A percentile compares a stretch with the other conserved stretches of the same genome.
Conservation (phyloP, 345 rosid species). For the Citrus cavaleriei region DNA sequence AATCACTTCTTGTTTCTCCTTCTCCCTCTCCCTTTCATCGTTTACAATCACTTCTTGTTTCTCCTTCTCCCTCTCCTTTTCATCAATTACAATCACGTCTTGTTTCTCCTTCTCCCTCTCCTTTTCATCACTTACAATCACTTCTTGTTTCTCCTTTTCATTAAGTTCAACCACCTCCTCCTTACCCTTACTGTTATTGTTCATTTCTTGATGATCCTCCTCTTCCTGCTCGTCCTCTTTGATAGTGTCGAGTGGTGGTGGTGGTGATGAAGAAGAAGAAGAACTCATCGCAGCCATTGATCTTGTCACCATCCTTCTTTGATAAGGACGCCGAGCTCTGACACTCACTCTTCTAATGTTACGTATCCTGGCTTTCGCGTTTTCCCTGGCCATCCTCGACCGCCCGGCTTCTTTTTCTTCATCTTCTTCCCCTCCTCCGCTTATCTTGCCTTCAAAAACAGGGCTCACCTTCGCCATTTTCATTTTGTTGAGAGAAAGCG, state of each 20-base stretch:
- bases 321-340: not conserved
- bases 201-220: not conserved
- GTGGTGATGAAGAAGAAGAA: no score
- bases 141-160: not conserved
- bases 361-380: constrained; percentile 14
- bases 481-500: not conserved
- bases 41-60: not conserved
- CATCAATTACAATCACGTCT: not conserved
- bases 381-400: constrained; percentile 10
- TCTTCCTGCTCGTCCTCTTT: not conserved
- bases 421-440: not conserved
- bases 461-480: constrained; percentile 19
- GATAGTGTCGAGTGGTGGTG: not conserved
- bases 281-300: not conserved
- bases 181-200: not conserved
- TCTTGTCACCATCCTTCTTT: not conserved
- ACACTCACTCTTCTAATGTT: not conserved
- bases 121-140: not conserved
- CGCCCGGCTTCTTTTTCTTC: not conserved
- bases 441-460: constrained; percentile 10
- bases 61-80: not conserved
- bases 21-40: not conserved
- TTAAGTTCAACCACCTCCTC: not conserved
- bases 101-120: not conserved
- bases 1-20: not conserved